These are phyloP conservation scores for Fusarium sulawesiense DNA, from an alignment of 2,329 filamentous ascomycete species.

Conservation along the genomic window DNA sequence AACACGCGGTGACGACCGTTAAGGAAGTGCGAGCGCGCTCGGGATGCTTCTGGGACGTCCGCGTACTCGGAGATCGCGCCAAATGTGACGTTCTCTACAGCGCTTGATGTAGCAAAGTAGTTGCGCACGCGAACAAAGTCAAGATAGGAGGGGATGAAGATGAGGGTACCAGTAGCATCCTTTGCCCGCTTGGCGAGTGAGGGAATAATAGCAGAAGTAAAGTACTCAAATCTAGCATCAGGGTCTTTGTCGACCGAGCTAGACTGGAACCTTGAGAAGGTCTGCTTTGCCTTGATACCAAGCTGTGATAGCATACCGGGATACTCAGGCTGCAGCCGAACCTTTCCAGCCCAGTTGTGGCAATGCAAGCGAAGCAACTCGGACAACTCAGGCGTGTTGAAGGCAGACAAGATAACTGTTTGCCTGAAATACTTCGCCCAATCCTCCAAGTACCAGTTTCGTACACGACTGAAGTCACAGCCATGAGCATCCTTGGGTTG, in stretches of 20 bases:
- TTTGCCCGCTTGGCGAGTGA: constrained; percentile 75
- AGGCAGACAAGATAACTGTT: constrained; percentile 83
- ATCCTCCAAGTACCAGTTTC: constrained; percentile 92
- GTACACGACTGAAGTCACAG: constrained; percentile 91
- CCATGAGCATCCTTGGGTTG: constrained; percentile 91
- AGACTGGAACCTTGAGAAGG: constrained; percentile 87
- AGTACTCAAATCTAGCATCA: constrained; percentile 90
- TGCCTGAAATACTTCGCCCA: constrained; percentile 85
- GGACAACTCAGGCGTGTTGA: constrained; percentile 89
- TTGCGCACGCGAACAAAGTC: constrained; percentile 96
- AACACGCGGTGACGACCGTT: constrained; percentile 84
- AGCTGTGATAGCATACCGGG: constrained; percentile 79
- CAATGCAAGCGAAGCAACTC: constrained; percentile 80
- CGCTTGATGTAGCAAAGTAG: constrained; percentile 80
- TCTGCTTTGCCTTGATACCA: constrained; percentile 80
- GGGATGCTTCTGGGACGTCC: constrained; percentile 79
- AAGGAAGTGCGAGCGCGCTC: constrained; percentile 88
- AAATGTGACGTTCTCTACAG: constrained; percentile 66
- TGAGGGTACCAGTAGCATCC: constrained; percentile 75
- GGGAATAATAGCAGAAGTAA: constrained; percentile 83
- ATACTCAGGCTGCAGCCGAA: constrained; percentile 78
- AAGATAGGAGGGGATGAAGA: constrained; percentile 93
- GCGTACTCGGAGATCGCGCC: constrained; percentile 92
- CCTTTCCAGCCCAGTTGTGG: constrained; percentile 82
- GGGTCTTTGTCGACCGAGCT: constrained; percentile 78